Percentiles rank a stretch among this genome's conserved stretches.
phyloP scores from a whole-genome alignment of 441 rosid species.

The Sinapis alba region DNA sequence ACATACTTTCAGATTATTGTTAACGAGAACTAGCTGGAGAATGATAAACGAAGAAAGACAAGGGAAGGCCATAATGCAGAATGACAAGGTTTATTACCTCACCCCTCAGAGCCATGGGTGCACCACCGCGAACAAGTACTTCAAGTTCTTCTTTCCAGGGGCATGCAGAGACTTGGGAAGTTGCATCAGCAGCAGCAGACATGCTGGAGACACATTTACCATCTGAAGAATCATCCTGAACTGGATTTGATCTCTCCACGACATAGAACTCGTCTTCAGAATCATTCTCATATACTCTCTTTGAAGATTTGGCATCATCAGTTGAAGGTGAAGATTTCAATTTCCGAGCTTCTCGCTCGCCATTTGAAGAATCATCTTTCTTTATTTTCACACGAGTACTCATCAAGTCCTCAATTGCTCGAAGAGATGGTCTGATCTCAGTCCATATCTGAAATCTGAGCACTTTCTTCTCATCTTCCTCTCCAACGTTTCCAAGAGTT shows the following conservation, averaged over 20 bases:
- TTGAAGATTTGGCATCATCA: constrained; percentile 55
- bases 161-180: constrained; percentile 45
- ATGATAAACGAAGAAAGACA: not conserved
- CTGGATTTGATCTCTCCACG: constrained; percentile 72
- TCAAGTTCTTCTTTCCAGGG: constrained; percentile 92
- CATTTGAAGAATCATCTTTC: constrained; percentile 47
- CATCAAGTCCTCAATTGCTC: constrained; percentile 76
- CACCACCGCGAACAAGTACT: constrained; percentile 93
- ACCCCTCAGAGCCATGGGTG: constrained; percentile 98
- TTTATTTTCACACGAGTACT: constrained; percentile 56
- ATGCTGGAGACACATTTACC: constrained; percentile 42
- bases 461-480: constrained; percentile 43
- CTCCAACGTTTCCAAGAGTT: constrained; percentile 40
- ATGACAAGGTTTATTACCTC: constrained; percentile 55
- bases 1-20: constrained; percentile 8
- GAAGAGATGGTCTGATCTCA: constrained; percentile 73
- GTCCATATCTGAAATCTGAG: constrained; percentile 65
- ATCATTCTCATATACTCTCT: constrained; percentile 63
- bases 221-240: constrained; percentile 48
- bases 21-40: not conserved
- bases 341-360: constrained; percentile 44
- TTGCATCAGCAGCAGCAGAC: constrained; percentile 38
- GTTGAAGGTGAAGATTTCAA: constrained; percentile 45
- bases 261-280: constrained; percentile 94
- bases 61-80: not conserved